Evolutionary conservation across 345 rosid species (phyloP).

Genomic region (Corchorus olitorius): DNA sequence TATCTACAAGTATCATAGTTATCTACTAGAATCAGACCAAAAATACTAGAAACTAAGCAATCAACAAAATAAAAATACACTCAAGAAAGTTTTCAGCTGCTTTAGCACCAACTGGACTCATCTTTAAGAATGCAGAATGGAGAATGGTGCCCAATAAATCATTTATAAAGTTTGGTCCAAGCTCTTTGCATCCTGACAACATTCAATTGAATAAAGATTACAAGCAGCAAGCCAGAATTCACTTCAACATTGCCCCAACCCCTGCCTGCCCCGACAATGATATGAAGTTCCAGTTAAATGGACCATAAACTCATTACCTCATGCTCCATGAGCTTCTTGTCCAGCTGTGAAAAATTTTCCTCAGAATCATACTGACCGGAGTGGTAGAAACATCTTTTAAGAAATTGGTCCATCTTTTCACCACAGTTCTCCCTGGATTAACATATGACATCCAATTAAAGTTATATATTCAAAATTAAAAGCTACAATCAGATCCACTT

Average conservation of each 20-base stretch:
- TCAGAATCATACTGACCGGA: slow-evolving; percentile 94
- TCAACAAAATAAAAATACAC: background rate
- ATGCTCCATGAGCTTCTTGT: slow-evolving; percentile 78
- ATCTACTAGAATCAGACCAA: background rate
- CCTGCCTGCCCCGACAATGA: background rate
- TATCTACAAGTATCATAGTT: background rate
- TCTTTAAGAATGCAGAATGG: background rate
- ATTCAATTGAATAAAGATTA: background rate
- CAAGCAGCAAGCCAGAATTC: background rate
- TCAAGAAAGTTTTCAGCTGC: background rate
- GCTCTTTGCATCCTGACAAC: background rate
- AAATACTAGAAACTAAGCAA: background rate
- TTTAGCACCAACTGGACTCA: background rate
- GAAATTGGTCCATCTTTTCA: slow-evolving; percentile 96
- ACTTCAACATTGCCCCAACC: background rate
- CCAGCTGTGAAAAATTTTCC: slow-evolving; percentile 71
- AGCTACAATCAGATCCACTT: background rate
- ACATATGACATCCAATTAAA: background rate
- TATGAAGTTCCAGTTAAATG: background rate
- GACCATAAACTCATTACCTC: slow-evolving; percentile 56
- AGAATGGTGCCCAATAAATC: background rate
- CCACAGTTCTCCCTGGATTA: slow-evolving; percentile 80
- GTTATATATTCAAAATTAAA: slow-evolving; percentile 18
- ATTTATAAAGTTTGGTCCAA: background rate
- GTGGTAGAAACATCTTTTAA: slow-evolving; percentile 92